Evolutionary conservation across 2,329 filamentous ascomycete species (phyloP).

Genomic region (Aureobasidium sp.): DNA sequence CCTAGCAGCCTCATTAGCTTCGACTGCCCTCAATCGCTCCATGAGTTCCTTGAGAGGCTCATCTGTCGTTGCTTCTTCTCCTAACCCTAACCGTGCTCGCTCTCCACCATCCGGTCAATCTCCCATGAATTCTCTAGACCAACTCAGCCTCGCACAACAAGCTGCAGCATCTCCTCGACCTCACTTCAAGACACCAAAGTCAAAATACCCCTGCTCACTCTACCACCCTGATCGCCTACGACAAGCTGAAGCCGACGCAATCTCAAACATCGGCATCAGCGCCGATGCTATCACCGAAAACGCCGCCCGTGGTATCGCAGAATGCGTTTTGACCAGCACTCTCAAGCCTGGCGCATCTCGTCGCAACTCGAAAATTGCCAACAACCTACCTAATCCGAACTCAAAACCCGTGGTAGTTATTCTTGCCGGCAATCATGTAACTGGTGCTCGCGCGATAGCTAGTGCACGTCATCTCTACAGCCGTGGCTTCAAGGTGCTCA

Average conservation of each 20-base stretch:
- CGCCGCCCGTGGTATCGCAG: constrained; percentile 77
- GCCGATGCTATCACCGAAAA: constrained; percentile 92
- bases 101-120: constrained; percentile 24
- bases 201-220: constrained; percentile 47
- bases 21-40: constrained; percentile 23
- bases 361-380: constrained; percentile 40
- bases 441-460: constrained; percentile 73
- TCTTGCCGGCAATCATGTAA: constrained; percentile 92
- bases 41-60: constrained; percentile 28
- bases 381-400: constrained; percentile 39
- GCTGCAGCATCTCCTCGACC: constrained; percentile 7
- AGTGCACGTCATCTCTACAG: constrained; percentile 81
- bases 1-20: constrained; percentile 21
- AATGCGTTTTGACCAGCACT: constrained; percentile 55
- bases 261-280: constrained; percentile 75
- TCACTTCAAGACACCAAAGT: constrained; percentile 45
- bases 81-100: constrained; percentile 21
- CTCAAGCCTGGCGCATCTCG: constrained; percentile 18
- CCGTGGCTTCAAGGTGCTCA: constrained; percentile 68
- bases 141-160: constrained; percentile 17
- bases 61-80: constrained; percentile 19
- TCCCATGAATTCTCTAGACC: constrained; percentile 12
- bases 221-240: constrained; percentile 56
- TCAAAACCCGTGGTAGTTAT: constrained; percentile 57
- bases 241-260: constrained; percentile 92